Evolutionary conservation across 2,329 filamentous ascomycete genomes (phyloP).

Genomic region (Tolypocladium endophyticum): DNA sequence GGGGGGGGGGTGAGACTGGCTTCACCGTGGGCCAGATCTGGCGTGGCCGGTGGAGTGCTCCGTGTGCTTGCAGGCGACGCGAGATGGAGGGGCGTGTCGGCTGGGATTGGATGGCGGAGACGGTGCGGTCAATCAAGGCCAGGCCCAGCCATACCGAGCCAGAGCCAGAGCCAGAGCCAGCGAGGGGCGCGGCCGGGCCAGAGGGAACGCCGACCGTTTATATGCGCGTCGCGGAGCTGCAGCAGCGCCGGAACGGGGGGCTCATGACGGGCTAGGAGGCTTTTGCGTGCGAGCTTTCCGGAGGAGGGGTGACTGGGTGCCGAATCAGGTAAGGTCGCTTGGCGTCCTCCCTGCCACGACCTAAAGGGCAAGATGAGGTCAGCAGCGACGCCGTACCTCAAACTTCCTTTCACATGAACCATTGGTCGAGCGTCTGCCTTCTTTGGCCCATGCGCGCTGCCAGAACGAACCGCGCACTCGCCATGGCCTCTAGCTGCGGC

Average conservation of each 20-base stretch:
- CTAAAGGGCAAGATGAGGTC: neutral
- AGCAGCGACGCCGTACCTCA: too few relatives aligned
- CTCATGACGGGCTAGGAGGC: neutral
- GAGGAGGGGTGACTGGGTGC: neutral
- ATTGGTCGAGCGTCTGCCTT: neutral
- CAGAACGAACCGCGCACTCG: neutral
- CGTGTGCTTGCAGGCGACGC: neutral
- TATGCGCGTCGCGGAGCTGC: slow-evolving; percentile 24
- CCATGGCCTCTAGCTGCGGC: neutral
- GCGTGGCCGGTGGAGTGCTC: neutral
- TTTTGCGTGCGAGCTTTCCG: neutral
- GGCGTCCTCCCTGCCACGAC: neutral
- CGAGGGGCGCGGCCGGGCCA: neutral
- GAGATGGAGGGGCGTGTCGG: neutral
- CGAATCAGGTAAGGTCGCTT: slow-evolving; percentile 1
- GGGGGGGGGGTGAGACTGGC: neutral
- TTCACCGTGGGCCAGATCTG: neutral
- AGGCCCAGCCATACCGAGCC: neutral
- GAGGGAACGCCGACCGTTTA: slow-evolving; percentile 37
- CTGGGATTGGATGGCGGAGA: neutral
- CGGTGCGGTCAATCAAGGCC: neutral
- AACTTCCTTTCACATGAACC: neutral
- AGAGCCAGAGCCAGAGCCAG: slow-evolving; percentile 12
- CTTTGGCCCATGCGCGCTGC: neutral
- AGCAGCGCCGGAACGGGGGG: neutral